Conservation (phyloP, 2,329 filamentous ascomycete species). For the Drechslerella dactyloides region DNA sequence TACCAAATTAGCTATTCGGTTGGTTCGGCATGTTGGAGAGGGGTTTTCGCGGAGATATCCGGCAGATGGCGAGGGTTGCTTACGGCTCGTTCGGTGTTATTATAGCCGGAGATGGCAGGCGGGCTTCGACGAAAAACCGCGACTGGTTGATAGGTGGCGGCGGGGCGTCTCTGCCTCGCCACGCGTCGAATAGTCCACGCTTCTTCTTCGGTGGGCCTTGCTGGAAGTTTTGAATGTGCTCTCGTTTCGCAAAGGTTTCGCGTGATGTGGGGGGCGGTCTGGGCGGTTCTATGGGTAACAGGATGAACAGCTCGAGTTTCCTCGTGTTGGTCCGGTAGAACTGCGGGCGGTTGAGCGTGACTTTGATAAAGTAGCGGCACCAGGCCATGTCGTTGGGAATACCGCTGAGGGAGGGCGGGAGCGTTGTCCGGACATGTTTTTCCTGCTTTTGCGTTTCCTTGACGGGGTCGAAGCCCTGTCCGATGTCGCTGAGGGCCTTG, state of each 20-base stretch:
- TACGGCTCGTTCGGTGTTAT: conserved; percentile 82
- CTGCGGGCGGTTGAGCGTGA: conserved; percentile 71
- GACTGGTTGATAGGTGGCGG: conserved; percentile 55
- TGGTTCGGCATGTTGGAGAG: neutral
- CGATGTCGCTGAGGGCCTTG: conserved; percentile 58
- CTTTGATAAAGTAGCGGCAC: conserved; percentile 92
- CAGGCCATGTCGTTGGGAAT: conserved; percentile 77
- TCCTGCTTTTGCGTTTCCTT: conserved; percentile 58
- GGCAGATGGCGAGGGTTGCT: conserved; percentile 1
- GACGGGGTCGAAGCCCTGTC: conserved; percentile 60
- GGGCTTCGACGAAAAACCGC: conserved; percentile 74
- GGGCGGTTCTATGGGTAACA: conserved; percentile 91
- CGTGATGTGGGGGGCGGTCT: conserved; percentile 70
- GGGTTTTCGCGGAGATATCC: neutral
- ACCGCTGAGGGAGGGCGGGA: conserved; percentile 87
- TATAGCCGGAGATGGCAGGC: conserved; percentile 84
- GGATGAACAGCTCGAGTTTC: conserved; percentile 60
- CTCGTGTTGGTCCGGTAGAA: conserved; percentile 54
- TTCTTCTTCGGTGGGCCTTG: conserved; percentile 62
- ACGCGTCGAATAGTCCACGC: conserved; percentile 67
- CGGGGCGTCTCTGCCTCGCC: conserved; percentile 51
- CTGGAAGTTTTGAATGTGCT: conserved; percentile 65
- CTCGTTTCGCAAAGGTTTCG: conserved; percentile 82
- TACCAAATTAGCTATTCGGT: too few species aligned
- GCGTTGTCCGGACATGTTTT: conserved; percentile 79